Percentiles rank a stretch among this genome's conserved stretches.
Conservation (phyloP, 208 protist species). For the Herpetomonas samuelpessoai region DNA sequence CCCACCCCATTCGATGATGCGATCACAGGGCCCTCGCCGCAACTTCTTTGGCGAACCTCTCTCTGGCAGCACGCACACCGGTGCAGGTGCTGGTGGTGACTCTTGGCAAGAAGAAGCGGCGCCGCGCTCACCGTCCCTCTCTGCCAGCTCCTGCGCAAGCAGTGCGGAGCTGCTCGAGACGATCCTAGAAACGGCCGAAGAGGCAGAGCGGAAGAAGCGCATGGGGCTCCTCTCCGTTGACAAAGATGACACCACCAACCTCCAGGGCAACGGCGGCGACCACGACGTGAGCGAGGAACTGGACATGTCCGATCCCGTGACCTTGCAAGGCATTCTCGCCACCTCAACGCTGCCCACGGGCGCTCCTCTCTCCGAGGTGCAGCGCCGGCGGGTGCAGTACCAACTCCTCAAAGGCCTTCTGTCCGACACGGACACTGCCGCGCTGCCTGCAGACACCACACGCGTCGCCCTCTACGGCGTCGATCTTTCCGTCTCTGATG, state of each 20-base stretch:
- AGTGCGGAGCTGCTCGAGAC: not conserved
- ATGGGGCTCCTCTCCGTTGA: not conserved
- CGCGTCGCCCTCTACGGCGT: conserved; percentile 64
- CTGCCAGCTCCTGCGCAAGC: not conserved
- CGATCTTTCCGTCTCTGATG: conserved; percentile 42
- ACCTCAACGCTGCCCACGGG: no score
- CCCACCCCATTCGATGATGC: no score
- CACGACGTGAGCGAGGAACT: not conserved
- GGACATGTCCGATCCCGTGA: not conserved
- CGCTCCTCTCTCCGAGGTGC: not conserved
- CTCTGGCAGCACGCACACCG: no score
- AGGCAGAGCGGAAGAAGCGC: not conserved
- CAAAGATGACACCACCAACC: no score
- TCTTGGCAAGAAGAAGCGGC: no score
- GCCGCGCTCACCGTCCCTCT: not conserved
- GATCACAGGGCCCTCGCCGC: no score
- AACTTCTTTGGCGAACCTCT: no score
- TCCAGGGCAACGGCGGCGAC: not conserved
- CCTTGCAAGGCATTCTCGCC: no score
- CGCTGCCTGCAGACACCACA: not conserved
- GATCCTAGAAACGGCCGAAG: not conserved
- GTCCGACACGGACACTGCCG: not conserved
- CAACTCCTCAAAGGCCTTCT: not conserved
- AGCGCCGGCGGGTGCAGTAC: not conserved
- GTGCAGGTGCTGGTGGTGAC: no score